Base-by-base conservation (phyloP, 352 stramenopile genomes). In the Globisporangium cylindrosporum region DNA sequence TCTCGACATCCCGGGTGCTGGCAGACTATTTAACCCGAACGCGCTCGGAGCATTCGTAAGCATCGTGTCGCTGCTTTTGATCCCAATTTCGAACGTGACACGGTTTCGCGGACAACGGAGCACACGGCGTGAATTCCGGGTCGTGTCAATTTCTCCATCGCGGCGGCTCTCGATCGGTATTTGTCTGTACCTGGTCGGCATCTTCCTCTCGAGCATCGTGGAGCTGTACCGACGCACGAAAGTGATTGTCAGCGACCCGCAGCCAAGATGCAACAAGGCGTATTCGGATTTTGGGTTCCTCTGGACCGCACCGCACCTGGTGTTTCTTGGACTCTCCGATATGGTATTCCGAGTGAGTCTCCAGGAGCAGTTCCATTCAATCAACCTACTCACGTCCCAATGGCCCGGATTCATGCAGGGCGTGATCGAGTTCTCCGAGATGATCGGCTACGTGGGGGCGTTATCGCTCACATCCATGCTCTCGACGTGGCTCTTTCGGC, bases 161-260 rank as follows among this genome's bases (percentile, higher is more conserved):
- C 67, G 70, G 0, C 74, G 84, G 10, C 84, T 90, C 61, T 84
- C 73, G 8, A 70, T 89, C 51, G 79, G 75, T 0, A 80, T 84
- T 58, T 71, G 86, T 34, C 66, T 90, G 18, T 89, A 83, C 27
- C 74, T 92, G 20, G n/a, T 87, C 22, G 73, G 78, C 8, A 63
- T 93, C 32, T 95, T 95, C 65, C 60, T 93, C 38, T 81, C 84
- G 10, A 90, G 87, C 61, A 75, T 95, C 46, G 76, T 92, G 15
- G 85, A 93, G 71, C 75, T 95, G 0, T 95, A 95, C 55, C 84
- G 87, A 1, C 84, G 87, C 22, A 82, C 80, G 38, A 61, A 72
- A 32, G 61, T 24, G 15, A 62, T 77, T 1, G 60, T 65, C 18
- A 54, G 67, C n/a, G 63, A 64, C 5, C 38, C 62, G 34, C 41